phyloP scores from a whole-genome alignment of 1,139 yeast species.

The Schwanniomyces etchellsii region DNA sequence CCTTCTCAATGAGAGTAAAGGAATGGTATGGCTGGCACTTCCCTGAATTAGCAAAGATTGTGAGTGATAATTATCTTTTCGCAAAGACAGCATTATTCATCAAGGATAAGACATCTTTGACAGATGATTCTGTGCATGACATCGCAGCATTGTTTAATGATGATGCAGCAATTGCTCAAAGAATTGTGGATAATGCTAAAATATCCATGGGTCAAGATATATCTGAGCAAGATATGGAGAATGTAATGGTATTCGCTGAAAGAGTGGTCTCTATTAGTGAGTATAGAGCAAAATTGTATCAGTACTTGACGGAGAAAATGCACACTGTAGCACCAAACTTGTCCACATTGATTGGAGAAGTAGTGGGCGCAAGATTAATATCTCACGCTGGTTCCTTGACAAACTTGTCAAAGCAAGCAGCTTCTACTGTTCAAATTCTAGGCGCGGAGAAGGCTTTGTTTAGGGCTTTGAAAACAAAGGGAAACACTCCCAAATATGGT shows the following conservation, averaged over 20 bases:
- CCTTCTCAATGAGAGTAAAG: constrained; percentile 96
- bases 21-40: constrained; percentile 99
- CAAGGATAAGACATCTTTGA: constrained; percentile 79
- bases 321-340: constrained; percentile 97
- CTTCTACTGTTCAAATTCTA: constrained; percentile 95
- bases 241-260: constrained; percentile 84
- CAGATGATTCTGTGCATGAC: constrained; percentile 83
- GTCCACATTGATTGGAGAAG: constrained; percentile 92
- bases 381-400: constrained; percentile 96
- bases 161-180: constrained; percentile 91
- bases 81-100: constrained; percentile 81
- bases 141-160: constrained; percentile 85
- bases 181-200: constrained; percentile 82
- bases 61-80: constrained; percentile 84
- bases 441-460: constrained; percentile 99
- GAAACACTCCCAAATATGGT: constrained; percentile 98
- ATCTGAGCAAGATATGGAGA: constrained; percentile 79
- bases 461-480: constrained; percentile 97
- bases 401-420: constrained; percentile 95
- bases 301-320: constrained; percentile 90
- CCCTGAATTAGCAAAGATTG: constrained; percentile 98
- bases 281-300: constrained; percentile 88
- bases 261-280: constrained; percentile 93
- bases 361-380: constrained; percentile 96
- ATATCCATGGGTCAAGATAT: constrained; percentile 98